Conservation (phyloP, 2,329 filamentous ascomycete species). For the Mariannaea elegans region DNA sequence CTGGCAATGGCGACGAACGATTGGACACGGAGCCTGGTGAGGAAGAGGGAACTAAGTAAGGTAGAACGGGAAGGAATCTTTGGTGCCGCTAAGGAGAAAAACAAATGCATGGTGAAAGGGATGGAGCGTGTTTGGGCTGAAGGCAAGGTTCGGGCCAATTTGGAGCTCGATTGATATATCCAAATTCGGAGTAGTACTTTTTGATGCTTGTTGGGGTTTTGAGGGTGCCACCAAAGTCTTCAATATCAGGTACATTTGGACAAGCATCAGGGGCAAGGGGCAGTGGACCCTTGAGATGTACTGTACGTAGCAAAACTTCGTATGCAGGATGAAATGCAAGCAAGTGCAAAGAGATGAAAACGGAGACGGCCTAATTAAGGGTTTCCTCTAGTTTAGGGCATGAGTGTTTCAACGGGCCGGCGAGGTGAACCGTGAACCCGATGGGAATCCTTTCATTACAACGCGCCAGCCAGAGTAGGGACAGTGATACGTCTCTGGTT, state of each 20-base stretch:
- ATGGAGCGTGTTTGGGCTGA: constrained; percentile 16
- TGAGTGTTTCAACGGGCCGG: no score
- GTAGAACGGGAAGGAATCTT: constrained; percentile 13
- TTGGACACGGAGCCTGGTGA: constrained; percentile 1
- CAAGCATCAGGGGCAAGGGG: no score
- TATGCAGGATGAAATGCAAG: constrained; percentile 13
- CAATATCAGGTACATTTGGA: not conserved
- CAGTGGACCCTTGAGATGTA: no score
- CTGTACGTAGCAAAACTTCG: no score
- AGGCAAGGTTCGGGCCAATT: constrained; percentile 21
- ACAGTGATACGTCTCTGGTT: not conserved
- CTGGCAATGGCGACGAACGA: constrained; percentile 9
- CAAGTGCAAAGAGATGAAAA: not conserved
- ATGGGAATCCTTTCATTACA: not conserved
- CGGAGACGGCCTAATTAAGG: no score
- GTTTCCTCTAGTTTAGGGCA: no score
- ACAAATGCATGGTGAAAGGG: constrained; percentile 13
- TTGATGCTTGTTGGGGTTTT: not conserved
- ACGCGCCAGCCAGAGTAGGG: not conserved
- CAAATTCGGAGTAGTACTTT: constrained; percentile 21
- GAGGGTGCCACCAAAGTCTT: constrained; percentile 18
- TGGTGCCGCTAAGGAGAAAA: constrained; percentile 9
- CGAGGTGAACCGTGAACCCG: no score
- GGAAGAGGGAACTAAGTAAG: constrained; percentile 13
- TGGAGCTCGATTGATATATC: constrained; percentile 34